Evolutionary conservation across 805 yeast genomes (phyloP), one percentile per base, ranked within the genome.

Genomic region (Tetrapisispora fleetii): DNA sequence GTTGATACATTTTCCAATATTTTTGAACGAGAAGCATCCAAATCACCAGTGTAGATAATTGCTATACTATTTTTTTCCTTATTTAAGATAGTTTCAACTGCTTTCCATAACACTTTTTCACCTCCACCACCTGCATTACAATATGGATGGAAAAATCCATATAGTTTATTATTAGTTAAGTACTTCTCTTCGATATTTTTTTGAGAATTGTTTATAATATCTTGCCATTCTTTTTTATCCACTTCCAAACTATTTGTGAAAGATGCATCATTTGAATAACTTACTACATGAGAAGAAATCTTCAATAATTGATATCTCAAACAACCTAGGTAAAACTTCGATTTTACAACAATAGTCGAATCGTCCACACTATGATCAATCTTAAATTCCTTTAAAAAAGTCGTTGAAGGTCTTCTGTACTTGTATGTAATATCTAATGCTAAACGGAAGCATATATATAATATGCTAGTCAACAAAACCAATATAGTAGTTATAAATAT

Each of bases 71-170:
- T 58, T 7, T 68, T 67, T 52, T 74, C 71, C 21, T 70, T 66
- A 10, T 64, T 54, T 50, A 90, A 69, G 0, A 95, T 85, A 32
- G 82, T 74, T 55, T 78, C 75, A 7, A 91, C 86, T 0, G 96
- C 96, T 48, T 86, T 89, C 99, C 99, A 93, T 38, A 93, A 70
- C 0, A 93, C 99, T 49, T 91, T 78, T 63, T 93, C 99, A 22
- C 99, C 99, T 30, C 99, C 99, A 18, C 99, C 99, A 42, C 95
- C 96, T 37, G 96, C 95, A 62, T 85, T 86, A 54, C 96, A 89
- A 58, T 83, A 85, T 0, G 99, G 99, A 67, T 93, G 99, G 70
- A 93, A 89, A 59, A 85, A 90, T 6, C 98, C 99, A 62, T 72
- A 83, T 11, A 87, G 64, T 10, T 73, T 55, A 24, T 56, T 57